A percentile compares a stretch with the other conserved stretches of the same genome.
These are phyloP conservation scores for Boletus reticulatus DNA, from an alignment of 768 basidiomycete genomes.

Conservation along the genomic window DNA sequence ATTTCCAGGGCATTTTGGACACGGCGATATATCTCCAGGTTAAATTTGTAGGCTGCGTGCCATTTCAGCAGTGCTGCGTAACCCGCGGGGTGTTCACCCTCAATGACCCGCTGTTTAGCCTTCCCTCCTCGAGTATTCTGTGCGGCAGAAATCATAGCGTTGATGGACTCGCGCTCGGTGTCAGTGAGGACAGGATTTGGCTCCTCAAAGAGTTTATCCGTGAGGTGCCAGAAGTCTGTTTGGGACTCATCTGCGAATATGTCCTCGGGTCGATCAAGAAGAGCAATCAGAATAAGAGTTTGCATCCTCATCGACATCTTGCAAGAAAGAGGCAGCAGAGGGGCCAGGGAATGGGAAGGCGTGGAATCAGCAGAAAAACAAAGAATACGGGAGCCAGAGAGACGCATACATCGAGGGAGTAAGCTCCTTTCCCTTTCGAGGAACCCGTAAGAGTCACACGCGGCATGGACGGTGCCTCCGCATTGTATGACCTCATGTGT, in stretches of 20 bases:
- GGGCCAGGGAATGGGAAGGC: too few relatives aligned
- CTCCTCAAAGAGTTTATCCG: background rate
- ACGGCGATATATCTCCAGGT: background rate
- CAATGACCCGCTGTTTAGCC: background rate
- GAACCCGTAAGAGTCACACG: too few relatives aligned
- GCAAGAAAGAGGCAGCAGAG: background rate
- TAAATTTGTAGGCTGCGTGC: conserved; percentile 1
- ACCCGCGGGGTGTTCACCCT: conserved; percentile 1
- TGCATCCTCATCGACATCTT: conserved; percentile 8
- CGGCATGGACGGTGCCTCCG: too few relatives aligned
- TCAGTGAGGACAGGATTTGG: background rate
- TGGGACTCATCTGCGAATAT: conserved; percentile 4
- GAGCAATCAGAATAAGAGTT: background rate
- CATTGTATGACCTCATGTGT: too few relatives aligned
- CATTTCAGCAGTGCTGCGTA: conserved; percentile 1
- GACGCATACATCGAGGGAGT: too few relatives aligned
- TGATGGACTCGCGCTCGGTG: background rate
- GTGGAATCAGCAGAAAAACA: too few relatives aligned
- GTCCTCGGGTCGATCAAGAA: background rate
- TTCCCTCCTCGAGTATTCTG: background rate
- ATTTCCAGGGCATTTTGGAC: conserved; percentile 1
- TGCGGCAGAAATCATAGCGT: background rate
- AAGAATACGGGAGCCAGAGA: too few relatives aligned
- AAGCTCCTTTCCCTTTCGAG: too few relatives aligned
- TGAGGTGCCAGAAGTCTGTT: background rate